phyloP scores from a whole-genome alignment of 257 asterid genomes.

The Gardenia jasminoides region DNA sequence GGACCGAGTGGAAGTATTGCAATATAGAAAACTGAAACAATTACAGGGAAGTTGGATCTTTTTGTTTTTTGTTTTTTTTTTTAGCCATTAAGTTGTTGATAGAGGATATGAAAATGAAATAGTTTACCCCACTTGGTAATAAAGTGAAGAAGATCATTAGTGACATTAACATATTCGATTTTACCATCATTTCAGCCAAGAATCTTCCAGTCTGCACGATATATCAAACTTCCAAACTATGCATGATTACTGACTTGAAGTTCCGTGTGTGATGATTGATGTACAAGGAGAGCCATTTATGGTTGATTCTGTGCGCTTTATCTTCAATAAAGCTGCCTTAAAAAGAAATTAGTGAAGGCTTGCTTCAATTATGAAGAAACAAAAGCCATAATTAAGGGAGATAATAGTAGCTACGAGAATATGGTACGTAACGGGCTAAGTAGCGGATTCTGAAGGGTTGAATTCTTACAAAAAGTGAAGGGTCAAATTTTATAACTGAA shows the following conservation, averaged over 20 bases:
- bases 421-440: not conserved
- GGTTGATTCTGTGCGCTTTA: not conserved
- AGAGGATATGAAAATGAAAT: not conserved
- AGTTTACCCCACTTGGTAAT: not conserved
- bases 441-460: not conserved
- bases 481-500: too few species aligned
- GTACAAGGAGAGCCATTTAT: constrained; percentile 2
- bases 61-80: too few species aligned
- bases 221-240: constrained; percentile 7
- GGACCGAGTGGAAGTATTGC: not conserved
- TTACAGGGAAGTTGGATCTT: not conserved
- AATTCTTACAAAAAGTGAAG: too few species aligned
- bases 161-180: not conserved
- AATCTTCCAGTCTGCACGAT: constrained; percentile 12
- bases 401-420: not conserved
- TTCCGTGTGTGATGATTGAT: constrained; percentile 13
- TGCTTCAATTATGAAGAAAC: not conserved
- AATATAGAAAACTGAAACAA: not conserved
- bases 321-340: not conserved
- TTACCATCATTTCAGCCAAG: constrained; percentile 15
- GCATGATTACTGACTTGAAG: constrained; percentile 20
- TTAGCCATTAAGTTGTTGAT: not conserved
- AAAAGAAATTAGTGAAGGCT: not conserved
- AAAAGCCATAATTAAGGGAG: not conserved
- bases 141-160: not conserved